Base-by-base conservation (phyloP, 2,329 filamentous ascomycete species). In the Lecanicillium sp. region DNA sequence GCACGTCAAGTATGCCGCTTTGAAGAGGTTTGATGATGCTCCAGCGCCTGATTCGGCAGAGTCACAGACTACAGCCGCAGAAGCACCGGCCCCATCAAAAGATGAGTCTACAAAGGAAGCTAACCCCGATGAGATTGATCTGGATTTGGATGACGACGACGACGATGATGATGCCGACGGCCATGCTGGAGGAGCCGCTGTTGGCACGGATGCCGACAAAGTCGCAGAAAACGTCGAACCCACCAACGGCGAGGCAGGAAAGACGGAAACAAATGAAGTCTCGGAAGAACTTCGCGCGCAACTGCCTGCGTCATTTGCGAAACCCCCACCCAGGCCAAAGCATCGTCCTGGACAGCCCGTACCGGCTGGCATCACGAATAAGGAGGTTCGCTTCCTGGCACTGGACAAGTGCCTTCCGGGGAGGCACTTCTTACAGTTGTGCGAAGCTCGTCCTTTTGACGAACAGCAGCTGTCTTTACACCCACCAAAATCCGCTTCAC, bases 331-430 rank as follows among this genome's bases (percentile, higher is more conserved):
- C 30, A 58, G 52, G 12, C 56, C 58, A 28, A 62, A 60, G 30
- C 52, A 55, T 40, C 65, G 56, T 5, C 68, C 77, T 13, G 74
- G 73, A 27, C 74, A 81, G 39, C 78, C 81, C 3, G 77, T 84
- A 13, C 87, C 87, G 0, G 55, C 72, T 1, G 74, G 70, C 1
- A 94, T 96, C 45, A 76, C 72, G 2, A 97, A 97, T 65, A 83
- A 72, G 15, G 71, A 72, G 4, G 94, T 90, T 3, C 72, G 80
- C 11, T 98, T 98, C 59, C 71, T 98, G 10, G 85, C 92, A 0
- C 69, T 98, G 3, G 90, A 96, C 62, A 98, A 98, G 60, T 94
- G 87, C 53, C 72, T 90, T 30, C 83, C 84, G 0, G 73, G 81
- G 14, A 78, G 84, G 12, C 76, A 88, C 44, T 97, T 90, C 55